Evolutionary conservation across 768 basidiomycete species (phyloP), one percentile per base, ranked within the genome.

Genomic region (Rhodotorula kratochvilovae): DNA sequence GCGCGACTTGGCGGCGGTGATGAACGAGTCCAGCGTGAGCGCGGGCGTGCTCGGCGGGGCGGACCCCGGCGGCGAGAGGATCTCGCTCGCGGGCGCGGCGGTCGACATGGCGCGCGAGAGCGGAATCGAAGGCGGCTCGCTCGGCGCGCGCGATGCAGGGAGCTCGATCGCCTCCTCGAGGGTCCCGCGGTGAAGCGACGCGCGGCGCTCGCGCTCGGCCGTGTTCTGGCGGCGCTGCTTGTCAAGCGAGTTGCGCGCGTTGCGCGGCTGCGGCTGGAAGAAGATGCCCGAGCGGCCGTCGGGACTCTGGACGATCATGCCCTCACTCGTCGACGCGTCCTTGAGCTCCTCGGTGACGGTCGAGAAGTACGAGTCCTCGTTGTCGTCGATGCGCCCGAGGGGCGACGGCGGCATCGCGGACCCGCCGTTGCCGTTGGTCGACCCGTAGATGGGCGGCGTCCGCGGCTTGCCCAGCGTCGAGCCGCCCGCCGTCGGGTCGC

Each of bases 201-300:
- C 27, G 13, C 27, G 15, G 3, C 53, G 39, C 59, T 72, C 48
- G 48, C 48, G 48, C 11, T 50, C 53, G 31, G 17, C 48, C 51
- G 51, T 29, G n/a, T 53, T 53, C 51, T 53, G n/a, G n/a, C 51
- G n/a, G 8, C 51, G n/a, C n/a, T 53, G 59, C 59, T 70, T 65
- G 62, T 65, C 70, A 15, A 36, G 57, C 21, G 66, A 57, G 11
- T 36, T 33, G 1, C 67, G 53, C 42, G 35, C 8, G 15, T 48
- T 23, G 16, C 71, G 56, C 6, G 68, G 70, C 51, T 80, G 80
- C 3, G 94, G 95, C 72, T 93, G 90, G 81, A 98, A 99, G 82
- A 93, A 91, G 67, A 99, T 94, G 19, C 93, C 95, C n/a, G 91
- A 85, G 75, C 92, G 88, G 0, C 95, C 95, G 79, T 95, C 92